These are phyloP conservation scores for Thelephora ganbajun DNA, from an alignment of 768 basidiomycete genomes.

Conservation along the genomic window DNA sequence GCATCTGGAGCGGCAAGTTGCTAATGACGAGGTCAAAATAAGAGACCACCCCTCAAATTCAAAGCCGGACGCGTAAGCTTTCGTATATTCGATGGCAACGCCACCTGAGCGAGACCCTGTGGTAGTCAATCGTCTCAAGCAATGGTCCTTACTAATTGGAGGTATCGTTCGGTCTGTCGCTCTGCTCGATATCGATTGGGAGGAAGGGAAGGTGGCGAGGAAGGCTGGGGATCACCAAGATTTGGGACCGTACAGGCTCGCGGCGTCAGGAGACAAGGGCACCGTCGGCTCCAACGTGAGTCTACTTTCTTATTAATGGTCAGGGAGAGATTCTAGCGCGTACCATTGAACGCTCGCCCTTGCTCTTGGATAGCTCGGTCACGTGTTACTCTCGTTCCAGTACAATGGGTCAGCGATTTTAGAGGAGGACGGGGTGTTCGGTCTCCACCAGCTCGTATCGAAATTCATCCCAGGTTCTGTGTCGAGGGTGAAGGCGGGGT, in stretches of 20 bases:
- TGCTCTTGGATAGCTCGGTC: slow-evolving; percentile 32
- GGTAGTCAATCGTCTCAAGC: too few species aligned
- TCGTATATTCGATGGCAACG: too few species aligned
- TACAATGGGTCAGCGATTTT: slow-evolving; percentile 28
- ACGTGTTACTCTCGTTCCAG: slow-evolving; percentile 54
- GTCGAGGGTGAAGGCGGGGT: slow-evolving; percentile 16
- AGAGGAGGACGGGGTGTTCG: slow-evolving; percentile 55
- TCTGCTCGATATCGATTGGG: slow-evolving; percentile 36
- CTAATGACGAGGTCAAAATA: too few species aligned
- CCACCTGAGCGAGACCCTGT: too few species aligned
- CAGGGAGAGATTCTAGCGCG: neutral
- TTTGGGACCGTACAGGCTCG: slow-evolving; percentile 58
- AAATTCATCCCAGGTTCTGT: slow-evolving; percentile 54
- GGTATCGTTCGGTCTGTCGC: slow-evolving; percentile 76
- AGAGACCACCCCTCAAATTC: too few species aligned
- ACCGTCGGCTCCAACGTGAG: slow-evolving; percentile 70
- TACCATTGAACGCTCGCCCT: neutral
- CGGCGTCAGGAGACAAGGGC: slow-evolving; percentile 35
- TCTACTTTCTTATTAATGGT: slow-evolving; percentile 5
- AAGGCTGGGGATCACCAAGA: slow-evolving; percentile 66
- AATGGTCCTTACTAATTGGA: too few species aligned
- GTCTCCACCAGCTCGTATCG: slow-evolving; percentile 66
- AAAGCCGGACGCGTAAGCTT: too few species aligned
- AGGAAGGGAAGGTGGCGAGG: slow-evolving; percentile 20
- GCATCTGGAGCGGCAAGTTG: too few species aligned